phyloP scores from a whole-genome alignment of 108 stramenopile species.

The Fistulifera solaris region DNA sequence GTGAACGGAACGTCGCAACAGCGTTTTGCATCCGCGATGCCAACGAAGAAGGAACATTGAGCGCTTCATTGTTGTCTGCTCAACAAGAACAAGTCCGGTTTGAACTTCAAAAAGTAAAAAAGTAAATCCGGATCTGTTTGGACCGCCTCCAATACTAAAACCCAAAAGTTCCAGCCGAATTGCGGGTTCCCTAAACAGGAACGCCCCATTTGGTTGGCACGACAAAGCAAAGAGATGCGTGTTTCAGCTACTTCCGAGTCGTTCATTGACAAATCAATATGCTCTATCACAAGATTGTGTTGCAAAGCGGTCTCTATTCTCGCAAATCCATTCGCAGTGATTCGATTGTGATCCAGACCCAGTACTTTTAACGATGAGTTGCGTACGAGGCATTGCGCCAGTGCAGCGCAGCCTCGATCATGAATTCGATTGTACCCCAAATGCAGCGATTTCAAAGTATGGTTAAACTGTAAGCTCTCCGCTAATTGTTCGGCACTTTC shows the following conservation, averaged over 20 bases:
- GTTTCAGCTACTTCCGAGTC: no score
- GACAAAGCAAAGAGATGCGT: not conserved
- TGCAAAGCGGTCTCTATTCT: not conserved
- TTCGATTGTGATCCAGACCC: constrained; percentile 30
- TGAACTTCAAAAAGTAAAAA: not conserved
- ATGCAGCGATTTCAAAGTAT: constrained; percentile 20
- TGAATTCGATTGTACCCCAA: constrained; percentile 39
- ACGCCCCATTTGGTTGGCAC: constrained; percentile 7
- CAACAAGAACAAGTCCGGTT: not conserved
- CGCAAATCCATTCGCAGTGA: not conserved
- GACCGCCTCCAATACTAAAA: not conserved
- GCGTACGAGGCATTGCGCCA: constrained; percentile 15
- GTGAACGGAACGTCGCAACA: constrained; percentile 32
- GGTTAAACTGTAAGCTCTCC: constrained; percentile 21
- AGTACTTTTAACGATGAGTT: constrained; percentile 28
- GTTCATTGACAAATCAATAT: not conserved
- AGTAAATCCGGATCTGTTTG: constrained; percentile 2
- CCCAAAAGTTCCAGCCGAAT: not conserved
- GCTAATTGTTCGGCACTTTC: constrained; percentile 25
- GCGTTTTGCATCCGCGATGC: constrained; percentile 19
- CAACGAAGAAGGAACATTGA: no score
- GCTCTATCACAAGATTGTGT: not conserved
- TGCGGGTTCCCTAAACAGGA: not conserved
- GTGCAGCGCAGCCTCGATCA: constrained; percentile 26
- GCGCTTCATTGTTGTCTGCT: no score